Evolutionary conservation across 2,329 filamentous ascomycete species (phyloP).

Genomic region (Westerdykella aurantiaca): DNA sequence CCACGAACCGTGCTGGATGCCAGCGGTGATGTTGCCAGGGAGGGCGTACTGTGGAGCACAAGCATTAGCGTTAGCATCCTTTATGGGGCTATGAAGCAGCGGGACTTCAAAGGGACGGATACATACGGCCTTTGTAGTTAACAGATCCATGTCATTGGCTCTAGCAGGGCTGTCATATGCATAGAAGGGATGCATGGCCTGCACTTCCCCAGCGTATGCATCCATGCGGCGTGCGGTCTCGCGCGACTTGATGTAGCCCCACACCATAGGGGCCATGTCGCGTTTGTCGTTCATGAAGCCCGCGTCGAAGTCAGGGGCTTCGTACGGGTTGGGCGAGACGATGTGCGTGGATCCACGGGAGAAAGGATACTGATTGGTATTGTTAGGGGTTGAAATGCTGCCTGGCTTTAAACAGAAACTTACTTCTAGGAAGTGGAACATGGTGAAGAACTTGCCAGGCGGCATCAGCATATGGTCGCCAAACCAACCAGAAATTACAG

Average conservation of each 20-base stretch:
- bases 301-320: slow-evolving; percentile 68
- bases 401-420: too few relatives aligned
- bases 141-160: slow-evolving; percentile 66
- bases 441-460: slow-evolving; percentile 73
- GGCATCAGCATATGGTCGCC: slow-evolving; percentile 56
- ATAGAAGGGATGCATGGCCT: slow-evolving; percentile 63
- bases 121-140: slow-evolving; percentile 58
- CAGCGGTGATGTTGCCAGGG: slow-evolving; percentile 63
- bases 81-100: too few relatives aligned
- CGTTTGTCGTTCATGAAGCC: slow-evolving; percentile 83
- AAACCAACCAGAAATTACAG: slow-evolving; percentile 56
- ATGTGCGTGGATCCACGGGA: slow-evolving; percentile 68
- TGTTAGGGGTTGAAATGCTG: too few relatives aligned
- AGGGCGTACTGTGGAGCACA: slow-evolving; percentile 53
- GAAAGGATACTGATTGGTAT: slow-evolving; percentile 54
- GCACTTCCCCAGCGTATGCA: slow-evolving; percentile 67
- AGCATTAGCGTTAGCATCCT: too few relatives aligned
- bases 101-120: not conserved
- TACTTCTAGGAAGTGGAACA: slow-evolving; percentile 71
- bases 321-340: slow-evolving; percentile 65
- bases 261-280: slow-evolving; percentile 75
- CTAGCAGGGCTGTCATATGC: slow-evolving; percentile 63
- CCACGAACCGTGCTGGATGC: slow-evolving; percentile 70
- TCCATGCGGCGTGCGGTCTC: slow-evolving; percentile 75
- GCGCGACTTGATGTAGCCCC: slow-evolving; percentile 77